Conservation (phyloP, 2,329 filamentous ascomycete species). For the Penicillium sp. region DNA sequence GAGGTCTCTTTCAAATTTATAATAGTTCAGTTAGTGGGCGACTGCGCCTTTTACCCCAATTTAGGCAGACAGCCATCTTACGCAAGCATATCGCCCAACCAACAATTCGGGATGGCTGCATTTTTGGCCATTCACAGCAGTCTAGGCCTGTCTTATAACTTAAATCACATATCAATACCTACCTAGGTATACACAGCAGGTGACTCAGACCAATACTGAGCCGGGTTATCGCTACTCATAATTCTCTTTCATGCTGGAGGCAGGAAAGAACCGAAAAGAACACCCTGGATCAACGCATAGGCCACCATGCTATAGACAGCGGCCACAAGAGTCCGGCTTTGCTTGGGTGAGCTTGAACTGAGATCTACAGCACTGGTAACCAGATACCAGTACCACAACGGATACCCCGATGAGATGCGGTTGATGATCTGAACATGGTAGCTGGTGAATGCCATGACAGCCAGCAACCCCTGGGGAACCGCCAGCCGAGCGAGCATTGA, state of each 20-base stretch:
- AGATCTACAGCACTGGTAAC: conserved; percentile 45
- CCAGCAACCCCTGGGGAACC: conserved; percentile 68
- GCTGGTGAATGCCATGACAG: conserved; percentile 67
- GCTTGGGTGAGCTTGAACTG: conserved; percentile 15
- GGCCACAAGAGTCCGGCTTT: conserved; percentile 21
- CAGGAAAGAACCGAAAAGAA: conserved; percentile 83
- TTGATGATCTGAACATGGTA: conserved; percentile 96
- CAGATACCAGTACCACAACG: conserved; percentile 83
- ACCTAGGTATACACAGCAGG: not conserved
- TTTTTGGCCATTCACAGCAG: not conserved
- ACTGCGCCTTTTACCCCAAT: conserved; percentile 8
- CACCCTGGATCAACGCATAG: conserved; percentile 80
- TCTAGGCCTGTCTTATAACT: not conserved
- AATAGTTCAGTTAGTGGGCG: not conserved
- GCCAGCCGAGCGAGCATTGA: conserved; percentile 58
- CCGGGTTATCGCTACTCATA: not conserved
- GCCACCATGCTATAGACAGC: conserved; percentile 69
- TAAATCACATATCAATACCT: not conserved
- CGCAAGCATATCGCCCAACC: conserved; percentile 14
- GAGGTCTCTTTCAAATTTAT: not conserved
- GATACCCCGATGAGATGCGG: conserved; percentile 81
- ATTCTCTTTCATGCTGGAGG: conserved; percentile 63
- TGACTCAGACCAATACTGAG: not conserved
- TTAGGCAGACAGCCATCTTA: conserved; percentile 21
- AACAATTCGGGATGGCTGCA: conserved; percentile 4